Conservation (phyloP, 495 filamentous ascomycete species). For the Penicillium antarcticum region DNA sequence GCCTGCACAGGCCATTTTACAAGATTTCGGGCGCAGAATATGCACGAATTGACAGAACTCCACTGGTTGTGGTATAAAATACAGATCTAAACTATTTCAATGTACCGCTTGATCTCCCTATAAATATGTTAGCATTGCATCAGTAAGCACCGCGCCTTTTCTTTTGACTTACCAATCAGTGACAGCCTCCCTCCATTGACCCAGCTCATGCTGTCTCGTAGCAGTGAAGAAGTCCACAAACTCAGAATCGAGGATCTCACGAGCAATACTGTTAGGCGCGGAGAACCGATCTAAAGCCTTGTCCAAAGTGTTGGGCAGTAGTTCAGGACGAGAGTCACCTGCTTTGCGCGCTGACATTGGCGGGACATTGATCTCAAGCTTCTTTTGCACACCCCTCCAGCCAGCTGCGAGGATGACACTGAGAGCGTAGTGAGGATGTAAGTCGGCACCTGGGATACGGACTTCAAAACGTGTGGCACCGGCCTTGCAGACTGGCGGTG, state of each 20-base stretch:
- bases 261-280: slow-evolving; percentile 66
- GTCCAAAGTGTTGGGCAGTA: slow-evolving; percentile 69
- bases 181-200: slow-evolving; percentile 89
- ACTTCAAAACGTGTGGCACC: slow-evolving; percentile 83
- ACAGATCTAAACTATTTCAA: slow-evolving; percentile 23
- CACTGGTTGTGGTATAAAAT: neutral
- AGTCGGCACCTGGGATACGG: slow-evolving; percentile 80
- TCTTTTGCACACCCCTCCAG: slow-evolving; percentile 82
- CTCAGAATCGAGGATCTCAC: slow-evolving; percentile 82
- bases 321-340: slow-evolving; percentile 3
- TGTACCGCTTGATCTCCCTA: slow-evolving; percentile 27
- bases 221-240: slow-evolving; percentile 93
- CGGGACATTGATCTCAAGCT: slow-evolving; percentile 71
- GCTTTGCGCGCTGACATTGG: slow-evolving; percentile 58
- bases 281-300: slow-evolving; percentile 73
- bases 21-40: neutral
- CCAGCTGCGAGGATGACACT: slow-evolving; percentile 76
- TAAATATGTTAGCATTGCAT: neutral
- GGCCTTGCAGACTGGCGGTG: slow-evolving; percentile 72
- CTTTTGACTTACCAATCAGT: slow-evolving; percentile 73
- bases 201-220: slow-evolving; percentile 84
- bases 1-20: neutral
- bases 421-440: slow-evolving; percentile 81
- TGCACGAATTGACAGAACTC: neutral
- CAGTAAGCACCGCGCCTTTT: neutral